phyloP scores from a whole-genome alignment of 2,329 filamentous ascomycete genomes.

The Escovopsis sp. region DNA sequence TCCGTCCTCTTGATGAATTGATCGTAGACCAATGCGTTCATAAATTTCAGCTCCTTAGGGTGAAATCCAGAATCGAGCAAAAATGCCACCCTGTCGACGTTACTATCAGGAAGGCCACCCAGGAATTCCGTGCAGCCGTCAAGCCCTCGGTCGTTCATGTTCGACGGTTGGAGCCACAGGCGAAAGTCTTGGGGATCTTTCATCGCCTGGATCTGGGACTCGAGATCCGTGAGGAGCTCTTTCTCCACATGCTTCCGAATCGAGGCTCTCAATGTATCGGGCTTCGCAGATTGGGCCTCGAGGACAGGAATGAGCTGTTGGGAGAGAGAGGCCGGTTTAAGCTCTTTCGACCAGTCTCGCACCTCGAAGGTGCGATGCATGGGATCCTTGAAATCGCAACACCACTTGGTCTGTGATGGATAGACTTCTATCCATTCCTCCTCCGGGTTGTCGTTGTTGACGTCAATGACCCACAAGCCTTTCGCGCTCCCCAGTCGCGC shows the following conservation, averaged over 20 bases:
- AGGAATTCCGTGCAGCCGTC: conserved; percentile 26
- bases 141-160: conserved; percentile 22
- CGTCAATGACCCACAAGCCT: conserved; percentile 57
- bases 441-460: conserved; percentile 24
- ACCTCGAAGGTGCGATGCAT: conserved; percentile 53
- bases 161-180: conserved; percentile 35
- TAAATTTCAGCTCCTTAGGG: conserved; percentile 29
- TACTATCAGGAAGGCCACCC: conserved; percentile 33
- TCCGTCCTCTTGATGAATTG: conserved; percentile 39
- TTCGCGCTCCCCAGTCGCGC: conserved; percentile 59
- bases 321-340: conserved; percentile 41
- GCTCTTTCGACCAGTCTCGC: conserved; percentile 21
- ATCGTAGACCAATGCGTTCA: conserved; percentile 32
- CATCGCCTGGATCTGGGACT: conserved; percentile 35
- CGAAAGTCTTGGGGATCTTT: conserved; percentile 33
- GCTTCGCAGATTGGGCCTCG: conserved; percentile 39
- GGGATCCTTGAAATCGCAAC: conserved; percentile 30
- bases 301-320: conserved; percentile 55
- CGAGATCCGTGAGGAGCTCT: conserved; percentile 37
- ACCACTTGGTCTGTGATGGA: conserved; percentile 56
- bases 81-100: conserved; percentile 36
- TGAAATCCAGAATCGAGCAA: conserved; percentile 49
- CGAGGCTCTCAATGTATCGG: conserved; percentile 25
- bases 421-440: conserved; percentile 51
- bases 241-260: conserved; percentile 35